These are phyloP conservation scores for Lachancea meyersii DNA, from an alignment of 805 yeast genomes.

Conservation along the genomic window DNA sequence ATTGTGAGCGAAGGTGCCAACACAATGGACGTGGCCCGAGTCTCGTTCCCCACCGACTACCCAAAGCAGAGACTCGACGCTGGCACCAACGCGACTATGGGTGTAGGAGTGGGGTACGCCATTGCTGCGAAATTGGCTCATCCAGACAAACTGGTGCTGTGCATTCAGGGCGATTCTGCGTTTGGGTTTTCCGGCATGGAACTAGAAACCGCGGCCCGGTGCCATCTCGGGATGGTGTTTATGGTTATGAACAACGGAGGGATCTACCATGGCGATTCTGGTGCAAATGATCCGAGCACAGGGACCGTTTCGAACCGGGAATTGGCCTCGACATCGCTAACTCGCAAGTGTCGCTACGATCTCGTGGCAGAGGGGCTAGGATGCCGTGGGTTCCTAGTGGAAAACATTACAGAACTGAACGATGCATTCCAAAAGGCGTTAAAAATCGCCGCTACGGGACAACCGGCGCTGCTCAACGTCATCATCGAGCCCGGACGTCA, in stretches of 20 bases:
- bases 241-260: slow-evolving; percentile 72
- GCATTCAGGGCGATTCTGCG: slow-evolving; percentile 72
- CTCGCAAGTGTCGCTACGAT: slow-evolving; percentile 53
- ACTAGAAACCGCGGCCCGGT: slow-evolving; percentile 60
- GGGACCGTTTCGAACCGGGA: slow-evolving; percentile 9
- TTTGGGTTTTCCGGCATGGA: slow-evolving; percentile 72
- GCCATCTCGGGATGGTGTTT: slow-evolving; percentile 46
- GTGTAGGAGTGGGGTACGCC: slow-evolving; percentile 65
- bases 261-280: slow-evolving; percentile 53
- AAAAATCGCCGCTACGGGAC: slow-evolving; percentile 23
- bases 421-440: slow-evolving; percentile 35
- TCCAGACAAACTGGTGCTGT: slow-evolving; percentile 43
- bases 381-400: slow-evolving; percentile 45
- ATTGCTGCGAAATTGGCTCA: slow-evolving; percentile 50
- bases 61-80: slow-evolving; percentile 61
- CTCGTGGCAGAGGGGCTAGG: slow-evolving; percentile 50
- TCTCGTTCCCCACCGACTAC: slow-evolving; percentile 46
- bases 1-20: slow-evolving; percentile 69
- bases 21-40: slow-evolving; percentile 66
- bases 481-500: slow-evolving; percentile 55
- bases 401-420: slow-evolving; percentile 37
- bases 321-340: slow-evolving; percentile 53
- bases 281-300: not conserved
- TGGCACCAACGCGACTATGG: slow-evolving; percentile 77
- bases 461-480: slow-evolving; percentile 49